phyloP scores from a whole-genome alignment of 2,329 filamentous ascomycete species.

The Aspergillus sp. region DNA sequence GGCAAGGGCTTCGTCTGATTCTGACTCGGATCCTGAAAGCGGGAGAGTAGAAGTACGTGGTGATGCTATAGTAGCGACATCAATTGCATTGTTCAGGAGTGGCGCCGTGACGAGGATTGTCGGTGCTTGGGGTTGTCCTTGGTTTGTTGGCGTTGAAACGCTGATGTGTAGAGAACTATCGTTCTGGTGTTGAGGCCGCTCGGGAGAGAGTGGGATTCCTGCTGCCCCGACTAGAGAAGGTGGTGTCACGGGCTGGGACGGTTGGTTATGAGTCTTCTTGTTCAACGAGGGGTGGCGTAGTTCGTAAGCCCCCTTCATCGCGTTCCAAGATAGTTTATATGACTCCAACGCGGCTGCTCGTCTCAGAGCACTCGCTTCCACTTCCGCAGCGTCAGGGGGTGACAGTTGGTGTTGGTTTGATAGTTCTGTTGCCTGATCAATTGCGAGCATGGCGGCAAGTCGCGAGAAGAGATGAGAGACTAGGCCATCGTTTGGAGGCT shows the following conservation, averaged over 20 bases:
- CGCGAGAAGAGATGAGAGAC: conserved; percentile 49
- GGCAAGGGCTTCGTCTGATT: conserved; percentile 41
- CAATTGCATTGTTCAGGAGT: conserved; percentile 34
- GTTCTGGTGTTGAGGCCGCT: conserved; percentile 26
- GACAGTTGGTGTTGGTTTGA: conserved; percentile 41
- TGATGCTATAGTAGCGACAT: conserved; percentile 33
- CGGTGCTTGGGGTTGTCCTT: conserved; percentile 26
- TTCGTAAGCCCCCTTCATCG: conserved; percentile 42
- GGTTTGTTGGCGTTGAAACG: conserved; percentile 33
- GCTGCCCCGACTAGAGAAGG: conserved; percentile 35
- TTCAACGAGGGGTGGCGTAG: conserved; percentile 47
- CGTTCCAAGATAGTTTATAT: conserved; percentile 47
- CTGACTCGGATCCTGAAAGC: conserved; percentile 37
- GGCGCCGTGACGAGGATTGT: conserved; percentile 42
- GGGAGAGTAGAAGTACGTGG: conserved; percentile 42
- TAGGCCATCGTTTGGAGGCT: conserved; percentile 43
- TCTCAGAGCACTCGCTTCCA: conserved; percentile 45
- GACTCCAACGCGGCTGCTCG: conserved; percentile 48
- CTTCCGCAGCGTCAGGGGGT: conserved; percentile 41
- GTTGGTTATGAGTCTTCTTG: conserved; percentile 16
- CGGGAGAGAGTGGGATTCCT: conserved; percentile 35
- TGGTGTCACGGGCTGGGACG: conserved; percentile 6
- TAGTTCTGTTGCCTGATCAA: conserved; percentile 46
- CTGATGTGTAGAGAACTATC: conserved; percentile 43
- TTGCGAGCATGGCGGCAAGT: conserved; percentile 50